Evolutionary conservation across 495 filamentous ascomycete genomes (phyloP), one percentile per base, ranked within the genome.

Genomic region (Trichoderma parareesei): DNA sequence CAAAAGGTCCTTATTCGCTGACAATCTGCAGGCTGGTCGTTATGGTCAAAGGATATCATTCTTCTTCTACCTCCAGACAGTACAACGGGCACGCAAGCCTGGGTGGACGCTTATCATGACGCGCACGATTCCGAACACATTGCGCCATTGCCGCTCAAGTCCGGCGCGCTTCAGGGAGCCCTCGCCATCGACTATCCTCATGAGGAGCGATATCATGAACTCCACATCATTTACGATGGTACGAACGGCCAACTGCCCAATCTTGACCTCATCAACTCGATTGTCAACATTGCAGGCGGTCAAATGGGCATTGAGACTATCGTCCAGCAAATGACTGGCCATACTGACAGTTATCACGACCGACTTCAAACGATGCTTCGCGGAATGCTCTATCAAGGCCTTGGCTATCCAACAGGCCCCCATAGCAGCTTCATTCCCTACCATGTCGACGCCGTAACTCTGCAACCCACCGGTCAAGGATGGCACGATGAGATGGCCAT

Each of bases 21-120:
- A 63, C 61, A 46, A 33, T 4, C 14, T 6, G 8, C 18, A 90
- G 87, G 92, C 66, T 98, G 94, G 94, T 96, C 91, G 37, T 79
- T 98, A 11, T 98, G 94, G 94, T 97, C 92, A 44, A 98, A 98
- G 76, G 94, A 98, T 69, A 96, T 98, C 69, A 94, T 98, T 59
- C 87, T 98, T 75, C 74, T 98, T 8, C 83, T 98, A 61, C 87
- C 94, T 1, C 84, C 88, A 1, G 94, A 98, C 75, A 96, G 92
- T 71, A 89, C 86, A 64, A 87, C 90, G 18, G 94, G 93, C 4
- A 90, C 92, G 5, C 92, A 98, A 75, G 94, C 94, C 38, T 98
- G 95, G 94, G 90, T 97, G 35, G 92, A 96, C 69, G 95, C 95
- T 3, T 98, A 98, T 75, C 94, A 98, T 73, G 88, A 96, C 68